phyloP scores from a whole-genome alignment of 192 early-diverging fungal species.

The Phlyctochytrium arcticum region DNA sequence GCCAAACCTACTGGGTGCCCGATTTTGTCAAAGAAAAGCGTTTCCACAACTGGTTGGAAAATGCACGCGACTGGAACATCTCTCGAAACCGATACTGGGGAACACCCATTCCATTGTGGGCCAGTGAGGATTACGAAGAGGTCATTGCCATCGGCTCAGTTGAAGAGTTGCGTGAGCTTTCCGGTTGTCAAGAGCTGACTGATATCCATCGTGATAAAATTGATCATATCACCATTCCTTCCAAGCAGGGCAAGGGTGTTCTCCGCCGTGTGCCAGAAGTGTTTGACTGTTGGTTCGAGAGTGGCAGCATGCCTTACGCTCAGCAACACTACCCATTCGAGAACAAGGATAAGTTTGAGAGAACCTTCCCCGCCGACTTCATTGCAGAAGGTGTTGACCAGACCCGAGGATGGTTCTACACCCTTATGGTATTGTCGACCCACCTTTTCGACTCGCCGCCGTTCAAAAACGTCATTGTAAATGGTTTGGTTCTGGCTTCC shows the following conservation, averaged over 20 bases:
- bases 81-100: slow-evolving; percentile 99
- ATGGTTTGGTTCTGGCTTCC: slow-evolving; percentile 90
- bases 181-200: slow-evolving; percentile 73
- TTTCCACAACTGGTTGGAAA: slow-evolving; percentile 95
- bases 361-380: slow-evolving; percentile 95
- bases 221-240: slow-evolving; percentile 95
- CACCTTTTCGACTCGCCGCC: slow-evolving; percentile 93
- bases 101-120: slow-evolving; percentile 99
- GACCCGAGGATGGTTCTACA: slow-evolving; percentile 99
- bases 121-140: slow-evolving; percentile 86
- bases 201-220: slow-evolving; percentile 97
- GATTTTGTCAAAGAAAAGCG: slow-evolving; percentile 94
- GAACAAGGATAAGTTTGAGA: slow-evolving; percentile 82
- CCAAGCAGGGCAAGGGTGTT: slow-evolving; percentile 76
- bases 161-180: slow-evolving; percentile 80
- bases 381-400: slow-evolving; percentile 99
- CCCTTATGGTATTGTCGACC: slow-evolving; percentile 92
- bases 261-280: slow-evolving; percentile 91
- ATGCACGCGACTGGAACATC: slow-evolving; percentile 96
- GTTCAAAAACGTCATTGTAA: slow-evolving; percentile 97
- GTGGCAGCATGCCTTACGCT: slow-evolving; percentile 91
- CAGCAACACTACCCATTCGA: slow-evolving; percentile 99
- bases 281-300: slow-evolving; percentile 87
- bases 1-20: slow-evolving; percentile 91
- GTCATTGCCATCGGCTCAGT: slow-evolving; percentile 70